Evolutionary conservation across 495 filamentous ascomycete species (phyloP).

Genomic region (Barbatosphaeria neglecta): DNA sequence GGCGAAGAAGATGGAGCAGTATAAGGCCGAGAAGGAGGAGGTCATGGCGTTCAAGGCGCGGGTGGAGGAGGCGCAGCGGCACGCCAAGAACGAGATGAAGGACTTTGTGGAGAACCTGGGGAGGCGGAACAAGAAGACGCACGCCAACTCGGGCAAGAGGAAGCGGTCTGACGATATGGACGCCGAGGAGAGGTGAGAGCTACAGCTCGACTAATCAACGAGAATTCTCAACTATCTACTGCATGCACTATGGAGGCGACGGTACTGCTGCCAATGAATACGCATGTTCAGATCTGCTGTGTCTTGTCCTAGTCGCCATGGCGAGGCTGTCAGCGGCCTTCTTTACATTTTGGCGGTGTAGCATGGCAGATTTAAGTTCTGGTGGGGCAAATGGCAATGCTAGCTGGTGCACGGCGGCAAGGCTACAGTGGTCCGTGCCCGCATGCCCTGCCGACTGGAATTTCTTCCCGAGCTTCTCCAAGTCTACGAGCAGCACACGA

Average conservation of each 20-base stretch:
- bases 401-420: background rate
- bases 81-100: constrained; percentile 76
- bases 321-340: no score
- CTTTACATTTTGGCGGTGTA: background rate
- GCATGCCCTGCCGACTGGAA: background rate
- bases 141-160: constrained; percentile 34
- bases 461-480: background rate
- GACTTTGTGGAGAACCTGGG: constrained; percentile 65
- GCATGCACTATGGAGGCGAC: no score
- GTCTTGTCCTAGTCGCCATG: no score
- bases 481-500: background rate
- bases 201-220: no score
- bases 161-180: constrained; percentile 76
- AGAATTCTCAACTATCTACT: no score
- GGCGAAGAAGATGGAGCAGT: constrained; percentile 61
- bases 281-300: no score
- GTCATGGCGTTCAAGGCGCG: constrained; percentile 73
- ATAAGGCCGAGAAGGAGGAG: constrained; percentile 62
- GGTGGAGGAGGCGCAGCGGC: constrained; percentile 74
- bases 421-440: background rate
- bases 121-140: constrained; percentile 36
- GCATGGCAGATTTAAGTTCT: background rate
- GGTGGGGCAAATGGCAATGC: background rate
- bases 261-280: no score
- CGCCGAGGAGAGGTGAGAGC: constrained; percentile 54